Evolutionary conservation across 306 rosid species (phyloP).

Genomic region (Rosa chinensis): DNA sequence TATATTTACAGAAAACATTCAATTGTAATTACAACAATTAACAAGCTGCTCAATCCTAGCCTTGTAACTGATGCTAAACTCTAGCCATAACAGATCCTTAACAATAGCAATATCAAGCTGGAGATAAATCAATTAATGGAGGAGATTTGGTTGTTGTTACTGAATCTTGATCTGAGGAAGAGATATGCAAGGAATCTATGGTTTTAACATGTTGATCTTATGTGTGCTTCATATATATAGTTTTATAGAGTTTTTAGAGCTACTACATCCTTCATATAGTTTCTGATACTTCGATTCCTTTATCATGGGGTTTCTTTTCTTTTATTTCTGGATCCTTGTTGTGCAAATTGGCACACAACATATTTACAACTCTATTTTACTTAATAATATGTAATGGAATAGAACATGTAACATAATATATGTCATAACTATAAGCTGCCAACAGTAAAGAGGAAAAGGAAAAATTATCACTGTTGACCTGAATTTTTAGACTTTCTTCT

Average conservation of each 20-base stretch:
- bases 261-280: not conserved
- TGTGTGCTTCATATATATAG: too few species aligned
- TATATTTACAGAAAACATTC: too few species aligned
- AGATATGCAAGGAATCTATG: too few species aligned
- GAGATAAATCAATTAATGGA: too few species aligned
- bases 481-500: not conserved
- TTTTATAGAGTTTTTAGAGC: not conserved
- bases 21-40: too few species aligned
- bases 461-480: not conserved
- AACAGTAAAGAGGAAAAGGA: not conserved
- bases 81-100: too few species aligned
- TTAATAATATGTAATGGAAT: not conserved
- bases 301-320: not conserved
- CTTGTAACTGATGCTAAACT: too few species aligned
- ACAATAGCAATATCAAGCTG: too few species aligned
- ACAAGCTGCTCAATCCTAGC: too few species aligned
- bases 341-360: not conserved
- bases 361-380: not conserved
- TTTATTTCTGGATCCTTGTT: not conserved
- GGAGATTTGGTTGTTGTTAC: too few species aligned
- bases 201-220: too few species aligned
- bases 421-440: not conserved
- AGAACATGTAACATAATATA: not conserved
- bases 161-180: too few species aligned
- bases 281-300: not conserved